Percentiles rank a stretch among this genome's conserved stretches.
These are phyloP conservation scores for Guadua angustifolia DNA, from an alignment of 176 grass and related monocot species.

Conservation along the genomic window DNA sequence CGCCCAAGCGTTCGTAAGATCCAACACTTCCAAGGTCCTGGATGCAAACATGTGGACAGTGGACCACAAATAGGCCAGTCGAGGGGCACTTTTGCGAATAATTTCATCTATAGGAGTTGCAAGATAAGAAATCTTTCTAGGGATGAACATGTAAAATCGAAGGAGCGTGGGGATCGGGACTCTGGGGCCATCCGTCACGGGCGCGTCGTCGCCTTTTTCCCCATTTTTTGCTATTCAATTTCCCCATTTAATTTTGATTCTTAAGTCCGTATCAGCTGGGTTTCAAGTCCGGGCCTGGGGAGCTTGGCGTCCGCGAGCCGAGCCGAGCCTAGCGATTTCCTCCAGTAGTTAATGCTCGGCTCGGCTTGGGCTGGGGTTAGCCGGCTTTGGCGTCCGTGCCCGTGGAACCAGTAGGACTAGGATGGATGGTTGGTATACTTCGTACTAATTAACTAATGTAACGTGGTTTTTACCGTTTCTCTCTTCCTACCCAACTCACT, in stretches of 20 bases:
- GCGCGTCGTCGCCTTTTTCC: conserved; percentile 46
- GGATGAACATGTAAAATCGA: not conserved
- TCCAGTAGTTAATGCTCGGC: not conserved
- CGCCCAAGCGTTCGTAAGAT: not conserved
- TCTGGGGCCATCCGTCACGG: conserved; percentile 66
- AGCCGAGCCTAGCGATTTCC: conserved; percentile 23
- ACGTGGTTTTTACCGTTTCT: not conserved
- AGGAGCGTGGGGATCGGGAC: conserved; percentile 51
- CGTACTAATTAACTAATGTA: too few relatives aligned
- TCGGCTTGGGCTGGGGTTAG: not conserved
- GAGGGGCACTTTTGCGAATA: not conserved
- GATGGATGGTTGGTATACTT: not conserved
- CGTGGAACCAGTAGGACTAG: not conserved
- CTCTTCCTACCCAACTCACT: too few relatives aligned
- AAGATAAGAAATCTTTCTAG: not conserved
- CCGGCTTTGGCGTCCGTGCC: not conserved
- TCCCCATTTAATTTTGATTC: conserved; percentile 44
- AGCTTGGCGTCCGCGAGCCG: conserved; percentile 47
- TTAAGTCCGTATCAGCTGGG: conserved; percentile 59
- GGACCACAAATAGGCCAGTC: not conserved
- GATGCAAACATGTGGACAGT: not conserved
- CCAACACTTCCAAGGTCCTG: not conserved
- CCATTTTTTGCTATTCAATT: not conserved
- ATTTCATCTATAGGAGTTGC: accelerated
- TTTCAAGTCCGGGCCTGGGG: conserved; percentile 48